Conservation (phyloP, 352 stramenopile genomes). For the Paralagenidium karlingii region DNA sequence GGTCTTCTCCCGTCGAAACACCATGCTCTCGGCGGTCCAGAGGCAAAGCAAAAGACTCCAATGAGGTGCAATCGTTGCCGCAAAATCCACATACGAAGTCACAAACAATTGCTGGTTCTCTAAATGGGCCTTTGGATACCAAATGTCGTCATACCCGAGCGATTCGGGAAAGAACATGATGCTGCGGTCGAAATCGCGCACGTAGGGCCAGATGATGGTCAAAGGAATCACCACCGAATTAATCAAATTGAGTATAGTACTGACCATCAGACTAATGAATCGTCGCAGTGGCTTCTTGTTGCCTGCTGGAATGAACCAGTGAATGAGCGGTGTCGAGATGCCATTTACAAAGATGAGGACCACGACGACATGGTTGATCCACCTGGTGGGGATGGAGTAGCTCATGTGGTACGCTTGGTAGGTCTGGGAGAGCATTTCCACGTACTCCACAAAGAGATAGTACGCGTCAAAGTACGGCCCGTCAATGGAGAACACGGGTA, state of each 20-base stretch:
- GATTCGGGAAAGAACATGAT: conserved; percentile 9
- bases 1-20: too few species aligned
- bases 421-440: conserved; percentile 13
- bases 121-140: too few species aligned
- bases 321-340: neutral
- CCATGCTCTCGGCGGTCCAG: too few species aligned
- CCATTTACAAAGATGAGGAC: conserved; percentile 4
- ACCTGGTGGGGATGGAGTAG: neutral
- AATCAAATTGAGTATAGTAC: conserved; percentile 5
- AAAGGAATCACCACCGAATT: conserved; percentile 8
- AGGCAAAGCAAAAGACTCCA: too few species aligned
- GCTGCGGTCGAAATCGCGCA: conserved; percentile 6
- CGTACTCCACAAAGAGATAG: conserved; percentile 7
- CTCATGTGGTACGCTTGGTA: conserved; percentile 8
- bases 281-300: conserved; percentile 10
- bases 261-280: conserved; percentile 8
- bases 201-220: conserved; percentile 9
- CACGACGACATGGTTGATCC: conserved; percentile 6
- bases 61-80: too few species aligned
- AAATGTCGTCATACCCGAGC: too few species aligned
- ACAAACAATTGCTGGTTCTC: too few species aligned
- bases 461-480: conserved; percentile 8
- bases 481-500: conserved; percentile 4
- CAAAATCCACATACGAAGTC: too few species aligned
- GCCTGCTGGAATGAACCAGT: too few species aligned